Evolutionary conservation across 2,329 filamentous ascomycete species (phyloP).

Genomic region (Graphium sp.): DNA sequence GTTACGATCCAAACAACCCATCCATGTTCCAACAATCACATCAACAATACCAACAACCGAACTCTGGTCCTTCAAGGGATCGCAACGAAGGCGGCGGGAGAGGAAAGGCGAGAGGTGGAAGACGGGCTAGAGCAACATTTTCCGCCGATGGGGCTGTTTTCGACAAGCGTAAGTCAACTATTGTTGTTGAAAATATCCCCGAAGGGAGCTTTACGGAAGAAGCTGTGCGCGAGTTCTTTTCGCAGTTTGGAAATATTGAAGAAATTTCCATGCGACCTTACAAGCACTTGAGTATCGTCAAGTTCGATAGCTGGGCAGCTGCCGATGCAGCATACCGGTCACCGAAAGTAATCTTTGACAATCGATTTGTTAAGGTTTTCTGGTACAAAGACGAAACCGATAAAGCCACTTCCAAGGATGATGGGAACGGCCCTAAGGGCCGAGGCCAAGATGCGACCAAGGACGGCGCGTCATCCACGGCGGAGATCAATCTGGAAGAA

Average conservation of each 20-base stretch:
- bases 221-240: conserved; percentile 50
- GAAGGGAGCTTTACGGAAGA: conserved; percentile 52
- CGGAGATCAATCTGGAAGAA: conserved; percentile 52
- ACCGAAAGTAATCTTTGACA: conserved; percentile 70
- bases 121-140: conserved; percentile 34
- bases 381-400: conserved; percentile 48
- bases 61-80: conserved; percentile 6
- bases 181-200: conserved; percentile 67
- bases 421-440: background rate
- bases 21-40: too few relatives aligned
- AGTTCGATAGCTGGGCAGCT: conserved; percentile 46
- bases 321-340: conserved; percentile 59
- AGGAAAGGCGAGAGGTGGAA: conserved; percentile 14
- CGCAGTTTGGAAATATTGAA: conserved; percentile 49
- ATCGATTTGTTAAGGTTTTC: conserved; percentile 71
- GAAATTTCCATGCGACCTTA: conserved; percentile 49
- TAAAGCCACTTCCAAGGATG: conserved; percentile 6
- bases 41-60: background rate
- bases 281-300: conserved; percentile 52
- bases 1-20: too few relatives aligned
- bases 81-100: conserved; percentile 18
- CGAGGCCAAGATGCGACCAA: conserved; percentile 6
- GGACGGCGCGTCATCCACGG: conserved; percentile 15
- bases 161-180: conserved; percentile 46
- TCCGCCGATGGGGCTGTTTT: conserved; percentile 45